Evolutionary conservation across 2,329 filamentous ascomycete species (phyloP).

Genomic region (Cercospora zeina): DNA sequence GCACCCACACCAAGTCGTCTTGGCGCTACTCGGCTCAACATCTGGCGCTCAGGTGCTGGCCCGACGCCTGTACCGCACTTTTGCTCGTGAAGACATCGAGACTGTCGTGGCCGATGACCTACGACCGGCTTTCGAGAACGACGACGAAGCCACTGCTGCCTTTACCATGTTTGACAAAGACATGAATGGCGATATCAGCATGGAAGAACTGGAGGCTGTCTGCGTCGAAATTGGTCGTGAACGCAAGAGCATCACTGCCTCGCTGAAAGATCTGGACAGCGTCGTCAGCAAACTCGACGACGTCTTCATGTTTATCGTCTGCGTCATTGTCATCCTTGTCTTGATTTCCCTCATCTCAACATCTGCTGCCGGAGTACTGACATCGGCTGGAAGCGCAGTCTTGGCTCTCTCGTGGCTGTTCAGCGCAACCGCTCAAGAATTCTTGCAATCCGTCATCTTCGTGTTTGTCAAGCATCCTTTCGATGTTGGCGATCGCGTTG

Average conservation of each 20-base stretch:
- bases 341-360: constrained; percentile 87
- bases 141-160: constrained; percentile 84
- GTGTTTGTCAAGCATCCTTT: constrained; percentile 98
- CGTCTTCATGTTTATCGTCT: constrained; percentile 83
- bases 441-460: constrained; percentile 89
- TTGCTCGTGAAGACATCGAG: constrained; percentile 71
- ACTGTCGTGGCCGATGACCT: constrained; percentile 78
- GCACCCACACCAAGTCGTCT: constrained; percentile 80
- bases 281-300: constrained; percentile 87
- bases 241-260: constrained; percentile 92
- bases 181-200: constrained; percentile 92
- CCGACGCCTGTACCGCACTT: constrained; percentile 82
- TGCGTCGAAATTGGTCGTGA: constrained; percentile 94
- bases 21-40: constrained; percentile 72
- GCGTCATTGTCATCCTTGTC: constrained; percentile 77
- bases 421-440: constrained; percentile 88
- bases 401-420: constrained; percentile 91
- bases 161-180: constrained; percentile 95
- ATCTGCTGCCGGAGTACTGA: constrained; percentile 86
- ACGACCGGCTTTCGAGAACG: constrained; percentile 72
- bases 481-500: constrained; percentile 90
- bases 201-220: constrained; percentile 89
- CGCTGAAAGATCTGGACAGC: constrained; percentile 89
- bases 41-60: constrained; percentile 78
- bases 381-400: constrained; percentile 82